Evolutionary conservation across 306 rosid species (phyloP), one percentile per base, ranked within the genome.

Genomic region (Hippophae gyantsensis): DNA sequence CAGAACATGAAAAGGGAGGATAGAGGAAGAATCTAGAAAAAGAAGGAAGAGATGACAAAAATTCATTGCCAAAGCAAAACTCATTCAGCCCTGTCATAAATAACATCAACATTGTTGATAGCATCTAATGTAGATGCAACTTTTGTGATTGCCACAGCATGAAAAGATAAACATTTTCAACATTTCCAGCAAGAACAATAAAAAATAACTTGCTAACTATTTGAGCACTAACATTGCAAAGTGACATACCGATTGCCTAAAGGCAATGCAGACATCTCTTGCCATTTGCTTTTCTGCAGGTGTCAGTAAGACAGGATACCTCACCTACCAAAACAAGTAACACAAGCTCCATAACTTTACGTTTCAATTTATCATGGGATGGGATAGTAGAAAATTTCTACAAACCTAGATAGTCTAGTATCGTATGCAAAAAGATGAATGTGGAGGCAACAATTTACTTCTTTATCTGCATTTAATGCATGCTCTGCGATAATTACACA

Each of bases 231-330:
- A 55, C 61, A 62, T 47, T 65, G 57, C 52, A 45, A 56, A 50
- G 73, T 23, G 59, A 69, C 96, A 58, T 88, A 92, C 99, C 88
- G 81, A 75, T 88, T 92, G 99, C 68, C 88, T 84, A 80, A 92
- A 92, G 54, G 99, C 96, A 70, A 73, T 71, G 81, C 95, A 88
- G 63, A 92, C 99, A 26, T 92, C 90, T 78, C 96, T 88, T 42
- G 99, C 95, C 97, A 92, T 86, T 78, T 92, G 94, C 82, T 92
- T 92, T 79, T 92, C 99, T 38, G 72, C 66, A 51, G 99, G 99
- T 69, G 93, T 88, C 73, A 92, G 71, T 72, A 92, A 78, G 62
- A 92, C 99, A 48, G 99, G 99, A 81, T 88, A 92, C 76, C 99
- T 86, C 58, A 92, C 88, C 99, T 92, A 87, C 59, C 84, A 73